Evolutionary conservation across 192 early-diverging fungal genomes (phyloP).

Genomic region (Backusella psychrophila): DNA sequence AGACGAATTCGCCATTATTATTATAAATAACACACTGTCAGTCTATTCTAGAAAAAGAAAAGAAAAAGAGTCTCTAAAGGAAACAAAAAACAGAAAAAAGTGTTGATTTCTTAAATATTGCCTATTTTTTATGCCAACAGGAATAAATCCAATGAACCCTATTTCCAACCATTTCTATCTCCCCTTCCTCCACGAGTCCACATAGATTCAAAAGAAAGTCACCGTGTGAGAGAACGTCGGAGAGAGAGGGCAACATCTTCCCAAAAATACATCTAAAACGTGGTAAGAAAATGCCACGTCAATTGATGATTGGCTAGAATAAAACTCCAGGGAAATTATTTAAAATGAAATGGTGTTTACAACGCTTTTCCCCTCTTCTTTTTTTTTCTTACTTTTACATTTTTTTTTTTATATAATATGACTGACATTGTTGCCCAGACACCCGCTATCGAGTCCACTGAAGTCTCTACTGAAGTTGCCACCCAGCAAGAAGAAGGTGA

Average conservation of each 20-base stretch:
- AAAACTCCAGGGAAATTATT: not conserved
- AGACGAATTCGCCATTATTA: no score
- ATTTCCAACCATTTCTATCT: not conserved
- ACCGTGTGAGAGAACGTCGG: not conserved
- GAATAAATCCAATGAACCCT: no score
- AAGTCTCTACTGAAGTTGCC: not conserved
- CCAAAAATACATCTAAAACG: slow-evolving; percentile 2
- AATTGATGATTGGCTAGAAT: slow-evolving; percentile 2
- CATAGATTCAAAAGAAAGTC: not conserved
- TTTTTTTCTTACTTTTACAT: not conserved
- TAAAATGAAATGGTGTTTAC: not conserved
- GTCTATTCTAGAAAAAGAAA: no score
- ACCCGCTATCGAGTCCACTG: not conserved
- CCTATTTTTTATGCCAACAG: no score
- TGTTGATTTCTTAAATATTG: not conserved
- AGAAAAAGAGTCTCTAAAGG: no score
- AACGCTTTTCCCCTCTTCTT: not conserved
- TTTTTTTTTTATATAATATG: not conserved
- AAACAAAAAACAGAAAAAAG: no score
- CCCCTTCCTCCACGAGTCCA: not conserved
- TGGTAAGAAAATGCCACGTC: slow-evolving; percentile 7
- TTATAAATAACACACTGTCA: no score
- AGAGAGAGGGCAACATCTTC: not conserved
- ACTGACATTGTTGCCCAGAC: not conserved
- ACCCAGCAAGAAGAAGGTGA: slow-evolving; percentile 8